phyloP scores from a whole-genome alignment of 371 early-diverging fungal genomes.

The Rhizopus stolonifer region DNA sequence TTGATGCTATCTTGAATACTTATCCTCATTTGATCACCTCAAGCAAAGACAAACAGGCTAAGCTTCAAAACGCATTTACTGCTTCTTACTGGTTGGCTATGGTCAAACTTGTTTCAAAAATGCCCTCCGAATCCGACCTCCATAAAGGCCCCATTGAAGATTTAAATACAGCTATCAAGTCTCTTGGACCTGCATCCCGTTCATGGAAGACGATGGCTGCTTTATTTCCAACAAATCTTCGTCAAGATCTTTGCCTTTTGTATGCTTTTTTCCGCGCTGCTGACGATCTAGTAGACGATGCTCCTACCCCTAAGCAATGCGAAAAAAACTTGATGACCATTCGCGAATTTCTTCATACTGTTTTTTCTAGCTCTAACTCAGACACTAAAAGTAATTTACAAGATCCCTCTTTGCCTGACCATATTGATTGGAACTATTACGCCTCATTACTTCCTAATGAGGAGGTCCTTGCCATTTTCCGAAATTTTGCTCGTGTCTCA shows the following conservation, averaged over 20 bases:
- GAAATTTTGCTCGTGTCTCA: slow-evolving; percentile 39
- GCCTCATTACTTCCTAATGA: slow-evolving; percentile 21
- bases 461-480: slow-evolving; percentile 24
- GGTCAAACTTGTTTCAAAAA: slow-evolving; percentile 10
- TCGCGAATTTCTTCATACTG: slow-evolving; percentile 27
- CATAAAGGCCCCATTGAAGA: slow-evolving; percentile 30
- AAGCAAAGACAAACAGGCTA: slow-evolving; percentile 13
- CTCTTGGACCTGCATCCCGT: slow-evolving; percentile 36
- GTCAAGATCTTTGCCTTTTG: slow-evolving; percentile 49
- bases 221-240: slow-evolving; percentile 46
- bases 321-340: slow-evolving; percentile 30
- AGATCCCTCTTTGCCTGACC: slow-evolving; percentile 25
- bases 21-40: slow-evolving; percentile 29
- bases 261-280: slow-evolving; percentile 59
- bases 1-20: slow-evolving; percentile 36
- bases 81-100: slow-evolving; percentile 28
- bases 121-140: slow-evolving; percentile 29
- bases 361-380: slow-evolving; percentile 29
- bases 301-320: slow-evolving; percentile 24
- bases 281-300: slow-evolving; percentile 57
- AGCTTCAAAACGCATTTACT: slow-evolving; percentile 22
- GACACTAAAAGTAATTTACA: slow-evolving; percentile 36
- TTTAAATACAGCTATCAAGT: slow-evolving; percentile 25
- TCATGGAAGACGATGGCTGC: slow-evolving; percentile 55
- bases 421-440: slow-evolving; percentile 34